These are phyloP conservation scores for Turnera subulata DNA, from an alignment of 345 rosid species.

Conservation along the genomic window DNA sequence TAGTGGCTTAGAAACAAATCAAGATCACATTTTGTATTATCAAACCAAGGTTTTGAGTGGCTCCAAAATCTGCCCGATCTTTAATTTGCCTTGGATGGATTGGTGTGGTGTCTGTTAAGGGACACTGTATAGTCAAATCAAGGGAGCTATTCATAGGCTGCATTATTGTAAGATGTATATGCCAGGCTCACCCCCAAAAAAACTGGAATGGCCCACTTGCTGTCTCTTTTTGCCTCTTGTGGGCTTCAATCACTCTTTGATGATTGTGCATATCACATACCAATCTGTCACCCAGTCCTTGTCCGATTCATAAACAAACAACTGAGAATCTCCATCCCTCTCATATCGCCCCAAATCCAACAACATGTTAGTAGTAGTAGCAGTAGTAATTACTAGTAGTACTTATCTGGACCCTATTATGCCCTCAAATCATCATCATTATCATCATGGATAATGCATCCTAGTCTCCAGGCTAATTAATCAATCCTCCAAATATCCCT, in stretches of 20 bases:
- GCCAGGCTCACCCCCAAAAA: constrained; percentile 27
- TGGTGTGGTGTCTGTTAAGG: constrained; percentile 8
- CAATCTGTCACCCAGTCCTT: constrained; percentile 36
- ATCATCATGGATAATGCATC: too few relatives aligned
- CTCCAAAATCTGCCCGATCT: constrained; percentile 13
- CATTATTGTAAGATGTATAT: constrained; percentile 47
- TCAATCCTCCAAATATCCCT: too few relatives aligned
- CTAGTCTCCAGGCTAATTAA: too few relatives aligned
- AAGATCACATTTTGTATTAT: too few relatives aligned
- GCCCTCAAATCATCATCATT: too few relatives aligned
- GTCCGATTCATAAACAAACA: too few relatives aligned
- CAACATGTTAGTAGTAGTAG: too few relatives aligned
- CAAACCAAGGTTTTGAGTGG: not conserved
- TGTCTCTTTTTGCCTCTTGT: constrained; percentile 42
- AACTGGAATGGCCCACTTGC: constrained; percentile 53
- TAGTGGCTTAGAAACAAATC: not conserved
- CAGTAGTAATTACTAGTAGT: too few relatives aligned
- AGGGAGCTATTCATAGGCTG: constrained; percentile 25
- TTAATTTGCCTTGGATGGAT: constrained; percentile 3
- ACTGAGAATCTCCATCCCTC: too few relatives aligned
- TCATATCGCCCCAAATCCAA: too few relatives aligned
- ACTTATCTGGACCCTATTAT: constrained; percentile 30
- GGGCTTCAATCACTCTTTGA: constrained; percentile 49
- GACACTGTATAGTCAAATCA: constrained; percentile 48
- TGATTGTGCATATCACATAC: constrained; percentile 40